Evolutionary conservation across 768 basidiomycete genomes (phyloP).

Genomic region (Scleroderma citrinum): DNA sequence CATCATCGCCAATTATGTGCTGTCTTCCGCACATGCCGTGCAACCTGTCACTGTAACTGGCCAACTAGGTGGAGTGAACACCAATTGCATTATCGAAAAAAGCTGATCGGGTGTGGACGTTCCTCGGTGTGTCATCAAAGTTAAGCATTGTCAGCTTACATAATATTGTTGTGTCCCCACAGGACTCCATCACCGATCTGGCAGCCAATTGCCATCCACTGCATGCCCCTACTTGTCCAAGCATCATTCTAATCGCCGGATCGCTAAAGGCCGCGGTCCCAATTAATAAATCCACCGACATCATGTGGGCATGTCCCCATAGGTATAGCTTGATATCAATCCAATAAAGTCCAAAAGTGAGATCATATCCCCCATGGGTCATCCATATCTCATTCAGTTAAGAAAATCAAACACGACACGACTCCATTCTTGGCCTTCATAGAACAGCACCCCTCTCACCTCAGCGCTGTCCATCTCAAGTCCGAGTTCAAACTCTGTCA

Average conservation of each 20-base stretch:
- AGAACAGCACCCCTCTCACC: constrained; percentile 74
- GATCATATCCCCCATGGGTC: background rate
- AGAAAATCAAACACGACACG: constrained; percentile 59
- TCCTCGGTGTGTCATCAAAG: background rate
- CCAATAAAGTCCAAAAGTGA: background rate
- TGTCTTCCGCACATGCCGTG: background rate
- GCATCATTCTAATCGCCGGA: too few relatives aligned
- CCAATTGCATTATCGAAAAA: too few relatives aligned
- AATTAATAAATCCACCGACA: too few relatives aligned
- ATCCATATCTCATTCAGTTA: constrained; percentile 17
- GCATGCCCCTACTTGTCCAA: background rate
- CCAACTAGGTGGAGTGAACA: too few relatives aligned
- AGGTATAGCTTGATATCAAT: background rate
- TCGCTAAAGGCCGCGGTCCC: too few relatives aligned
- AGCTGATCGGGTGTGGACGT: too few relatives aligned
- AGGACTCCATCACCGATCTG: background rate
- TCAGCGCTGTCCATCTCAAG: constrained; percentile 83
- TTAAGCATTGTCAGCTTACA: background rate
- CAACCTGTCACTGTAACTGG: background rate
- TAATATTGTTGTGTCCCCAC: too few relatives aligned
- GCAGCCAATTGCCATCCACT: too few relatives aligned
- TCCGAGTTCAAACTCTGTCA: constrained; percentile 74
- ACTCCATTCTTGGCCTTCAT: constrained; percentile 76
- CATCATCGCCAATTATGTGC: background rate
- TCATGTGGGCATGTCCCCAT: background rate